Conservation (phyloP, 257 asterid species). For the Primulina huaijiensis region DNA sequence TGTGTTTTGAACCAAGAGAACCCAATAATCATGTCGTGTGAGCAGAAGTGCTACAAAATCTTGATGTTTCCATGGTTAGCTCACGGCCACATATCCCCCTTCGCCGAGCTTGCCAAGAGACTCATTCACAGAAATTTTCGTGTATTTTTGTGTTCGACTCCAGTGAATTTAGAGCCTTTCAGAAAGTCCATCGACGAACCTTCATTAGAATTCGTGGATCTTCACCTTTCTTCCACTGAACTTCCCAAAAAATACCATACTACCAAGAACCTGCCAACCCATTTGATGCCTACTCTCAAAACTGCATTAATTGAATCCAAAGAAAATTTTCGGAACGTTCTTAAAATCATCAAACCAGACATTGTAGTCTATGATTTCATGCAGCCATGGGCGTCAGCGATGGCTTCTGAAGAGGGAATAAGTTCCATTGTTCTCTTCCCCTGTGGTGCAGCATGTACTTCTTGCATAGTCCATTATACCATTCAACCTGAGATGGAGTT, state of each 20-base stretch:
- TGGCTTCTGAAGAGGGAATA: slow-evolving; percentile 16
- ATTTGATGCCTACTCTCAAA: slow-evolving; percentile 20
- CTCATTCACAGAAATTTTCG: slow-evolving; percentile 4
- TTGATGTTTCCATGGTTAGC: slow-evolving; percentile 19
- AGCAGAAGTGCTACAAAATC: neutral
- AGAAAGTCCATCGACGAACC: neutral
- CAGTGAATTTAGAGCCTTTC: slow-evolving; percentile 8
- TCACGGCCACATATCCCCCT: slow-evolving; percentile 26
- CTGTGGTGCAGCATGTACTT: neutral
- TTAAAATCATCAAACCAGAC: slow-evolving; percentile 16
- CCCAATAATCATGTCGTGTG: neutral
- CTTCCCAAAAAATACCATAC: slow-evolving; percentile 21
- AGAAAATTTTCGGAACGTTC: slow-evolving; percentile 7
- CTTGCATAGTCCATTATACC: neutral
- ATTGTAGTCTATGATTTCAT: slow-evolving; percentile 18
- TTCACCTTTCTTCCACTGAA: slow-evolving; percentile 15
- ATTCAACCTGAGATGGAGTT: slow-evolving; percentile 1
- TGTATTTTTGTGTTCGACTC: slow-evolving; percentile 20
- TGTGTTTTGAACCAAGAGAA: neutral
- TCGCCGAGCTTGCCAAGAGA: slow-evolving; percentile 23
- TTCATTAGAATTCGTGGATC: slow-evolving; percentile 8
- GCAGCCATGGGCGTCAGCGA: slow-evolving; percentile 22
- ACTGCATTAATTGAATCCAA: slow-evolving; percentile 17
- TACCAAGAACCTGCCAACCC: slow-evolving; percentile 24
- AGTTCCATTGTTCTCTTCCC: neutral